Conservation (phyloP, 2,329 filamentous ascomycete genomes). For the Aspergillus vadensis region DNA sequence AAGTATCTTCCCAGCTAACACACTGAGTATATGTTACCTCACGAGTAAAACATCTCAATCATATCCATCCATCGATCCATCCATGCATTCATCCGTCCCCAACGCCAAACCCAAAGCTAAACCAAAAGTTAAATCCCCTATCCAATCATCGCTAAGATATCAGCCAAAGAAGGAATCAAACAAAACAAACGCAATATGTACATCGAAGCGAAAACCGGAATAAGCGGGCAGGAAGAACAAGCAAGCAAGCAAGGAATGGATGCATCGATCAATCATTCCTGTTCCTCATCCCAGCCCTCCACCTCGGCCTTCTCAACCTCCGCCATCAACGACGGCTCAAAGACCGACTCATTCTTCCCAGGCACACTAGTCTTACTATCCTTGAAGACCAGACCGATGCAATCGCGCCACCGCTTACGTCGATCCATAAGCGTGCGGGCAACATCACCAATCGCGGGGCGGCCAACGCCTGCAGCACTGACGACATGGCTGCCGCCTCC, state of each 20-base stretch:
- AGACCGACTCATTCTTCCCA: slow-evolving; percentile 68
- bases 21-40: background rate
- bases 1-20: background rate
- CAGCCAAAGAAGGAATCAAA: background rate
- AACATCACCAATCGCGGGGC: slow-evolving; percentile 78
- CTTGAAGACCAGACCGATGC: slow-evolving; percentile 86
- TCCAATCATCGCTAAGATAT: slow-evolving; percentile 5
- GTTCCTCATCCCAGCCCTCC: slow-evolving; percentile 79
- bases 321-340: slow-evolving; percentile 71
- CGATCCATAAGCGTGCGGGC: slow-evolving; percentile 92
- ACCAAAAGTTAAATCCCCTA: background rate
- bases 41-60: background rate
- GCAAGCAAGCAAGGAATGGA: background rate
- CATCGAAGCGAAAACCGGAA: slow-evolving; percentile 12
- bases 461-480: slow-evolving; percentile 45
- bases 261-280: slow-evolving; percentile 53
- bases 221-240: background rate
- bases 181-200: slow-evolving; percentile 8
- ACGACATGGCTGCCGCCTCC: slow-evolving; percentile 67
- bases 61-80: background rate
- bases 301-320: slow-evolving; percentile 73
- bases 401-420: slow-evolving; percentile 83
- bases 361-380: slow-evolving; percentile 78
- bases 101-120: background rate
- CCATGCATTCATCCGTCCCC: background rate